These are phyloP conservation scores for Linnemannia schmuckeri DNA, from an alignment of 192 early-diverging fungal species.

Conservation along the genomic window DNA sequence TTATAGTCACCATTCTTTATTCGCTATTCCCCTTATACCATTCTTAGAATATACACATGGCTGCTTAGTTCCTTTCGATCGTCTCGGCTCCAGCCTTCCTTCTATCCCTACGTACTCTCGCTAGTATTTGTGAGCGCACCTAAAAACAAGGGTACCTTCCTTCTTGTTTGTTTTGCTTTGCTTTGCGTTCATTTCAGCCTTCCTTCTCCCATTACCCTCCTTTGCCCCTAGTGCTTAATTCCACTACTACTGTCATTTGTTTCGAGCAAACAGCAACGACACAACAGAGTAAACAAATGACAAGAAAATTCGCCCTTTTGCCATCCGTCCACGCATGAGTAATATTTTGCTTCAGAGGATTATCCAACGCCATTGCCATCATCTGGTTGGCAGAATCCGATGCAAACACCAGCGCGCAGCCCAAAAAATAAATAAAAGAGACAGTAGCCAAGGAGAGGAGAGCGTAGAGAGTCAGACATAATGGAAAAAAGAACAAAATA, in stretches of 20 bases:
- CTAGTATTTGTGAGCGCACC: no score
- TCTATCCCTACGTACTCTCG: no score
- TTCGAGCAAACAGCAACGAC: not conserved
- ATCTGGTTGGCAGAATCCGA: not conserved
- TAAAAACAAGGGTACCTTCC: no score
- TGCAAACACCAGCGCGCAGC: not conserved
- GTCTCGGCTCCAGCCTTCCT: no score
- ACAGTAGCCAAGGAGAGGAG: not conserved
- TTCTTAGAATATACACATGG: not conserved
- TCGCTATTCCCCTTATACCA: not conserved
- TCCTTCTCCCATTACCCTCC: not conserved
- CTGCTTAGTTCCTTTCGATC: not conserved
- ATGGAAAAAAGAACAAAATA: not conserved
- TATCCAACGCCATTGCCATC: not conserved
- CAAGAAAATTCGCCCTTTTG: conserved; percentile 17
- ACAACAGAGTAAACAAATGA: not conserved
- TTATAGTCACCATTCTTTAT: not conserved
- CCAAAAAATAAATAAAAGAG: not conserved
- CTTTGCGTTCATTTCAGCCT: not conserved
- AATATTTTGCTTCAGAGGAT: not conserved
- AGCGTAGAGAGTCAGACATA: not conserved
- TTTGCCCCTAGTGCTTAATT: not conserved
- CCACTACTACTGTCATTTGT: not conserved
- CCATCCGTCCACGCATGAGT: not conserved
- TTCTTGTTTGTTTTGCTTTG: not conserved